These are phyloP conservation scores for Theileria annulata DNA, from an alignment of 169 alveolate genomes.

Conservation along the genomic window DNA sequence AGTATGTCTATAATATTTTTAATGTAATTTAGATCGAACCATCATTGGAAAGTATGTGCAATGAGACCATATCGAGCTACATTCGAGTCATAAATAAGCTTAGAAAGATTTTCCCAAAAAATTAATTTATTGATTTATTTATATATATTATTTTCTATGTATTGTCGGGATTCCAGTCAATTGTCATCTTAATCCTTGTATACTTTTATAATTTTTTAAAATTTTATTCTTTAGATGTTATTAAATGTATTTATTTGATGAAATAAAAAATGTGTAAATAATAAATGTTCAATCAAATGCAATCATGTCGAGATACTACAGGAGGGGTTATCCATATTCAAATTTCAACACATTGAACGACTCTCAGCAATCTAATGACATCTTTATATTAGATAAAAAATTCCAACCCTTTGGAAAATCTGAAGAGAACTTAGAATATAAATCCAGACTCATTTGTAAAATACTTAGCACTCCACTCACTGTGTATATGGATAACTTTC, in stretches of 20 bases:
- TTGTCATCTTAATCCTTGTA: background rate
- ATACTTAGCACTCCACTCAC: slow-evolving; percentile 30
- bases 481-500: slow-evolving; percentile 20
- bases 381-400: background rate
- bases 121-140: background rate
- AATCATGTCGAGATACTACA: background rate
- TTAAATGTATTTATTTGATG: background rate
- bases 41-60: slow-evolving; percentile 25
- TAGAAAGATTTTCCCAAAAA: slow-evolving; percentile 15
- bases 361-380: background rate
- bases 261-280: background rate
- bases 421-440: slow-evolving; percentile 17
- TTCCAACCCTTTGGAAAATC: slow-evolving; percentile 36
- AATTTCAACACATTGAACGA: slow-evolving; percentile 4
- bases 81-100: slow-evolving; percentile 20
- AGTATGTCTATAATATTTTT: background rate
- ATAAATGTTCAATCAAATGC: background rate
- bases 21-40: background rate
- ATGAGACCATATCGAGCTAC: slow-evolving; percentile 25
- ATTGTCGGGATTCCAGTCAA: slow-evolving; percentile 11
- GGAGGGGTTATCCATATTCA: background rate
- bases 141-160: background rate
- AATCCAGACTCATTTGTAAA: slow-evolving; percentile 3
- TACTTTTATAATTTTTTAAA: background rate
- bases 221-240: background rate